Percentiles rank a stretch among this genome's conserved stretches.
Conservation (phyloP, 208 protist genomes). For the Porcisia deanei region DNA sequence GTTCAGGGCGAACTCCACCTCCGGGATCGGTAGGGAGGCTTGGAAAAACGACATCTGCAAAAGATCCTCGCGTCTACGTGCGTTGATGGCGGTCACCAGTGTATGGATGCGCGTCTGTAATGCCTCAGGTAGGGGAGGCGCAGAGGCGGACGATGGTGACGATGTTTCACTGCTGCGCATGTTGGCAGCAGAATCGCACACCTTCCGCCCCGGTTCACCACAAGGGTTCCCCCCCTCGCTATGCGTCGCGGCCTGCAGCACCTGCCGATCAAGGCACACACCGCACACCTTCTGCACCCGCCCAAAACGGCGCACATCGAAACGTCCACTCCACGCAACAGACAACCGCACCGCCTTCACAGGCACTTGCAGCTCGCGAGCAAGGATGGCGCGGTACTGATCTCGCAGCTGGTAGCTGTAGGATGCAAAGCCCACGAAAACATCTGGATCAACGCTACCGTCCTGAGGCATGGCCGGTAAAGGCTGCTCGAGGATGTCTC, state of each 20-base stretch:
- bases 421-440: constrained; percentile 83
- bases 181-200: not conserved
- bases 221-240: not conserved
- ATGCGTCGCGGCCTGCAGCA: constrained; percentile 4
- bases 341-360: constrained; percentile 71
- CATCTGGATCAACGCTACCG: constrained; percentile 72
- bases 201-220: not conserved
- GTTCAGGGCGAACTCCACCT: constrained; percentile 72
- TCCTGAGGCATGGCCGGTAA: constrained; percentile 73
- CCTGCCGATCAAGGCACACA: constrained; percentile 41
- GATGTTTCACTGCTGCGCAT: not conserved
- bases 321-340: constrained; percentile 83
- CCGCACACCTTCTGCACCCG: constrained; percentile 81
- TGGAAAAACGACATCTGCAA: constrained; percentile 65
- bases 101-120: constrained; percentile 39
- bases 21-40: constrained; percentile 56
- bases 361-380: constrained; percentile 54
- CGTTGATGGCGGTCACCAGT: constrained; percentile 61
- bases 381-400: constrained; percentile 78
- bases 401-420: constrained; percentile 84
- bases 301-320: constrained; percentile 69
- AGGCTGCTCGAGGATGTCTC: constrained; percentile 60
- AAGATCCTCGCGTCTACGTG: constrained; percentile 34
- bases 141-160: not conserved
- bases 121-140: constrained; percentile 20